These are phyloP conservation scores for Monilinia laxa DNA, from an alignment of 2,329 filamentous ascomycete species.

Conservation along the genomic window DNA sequence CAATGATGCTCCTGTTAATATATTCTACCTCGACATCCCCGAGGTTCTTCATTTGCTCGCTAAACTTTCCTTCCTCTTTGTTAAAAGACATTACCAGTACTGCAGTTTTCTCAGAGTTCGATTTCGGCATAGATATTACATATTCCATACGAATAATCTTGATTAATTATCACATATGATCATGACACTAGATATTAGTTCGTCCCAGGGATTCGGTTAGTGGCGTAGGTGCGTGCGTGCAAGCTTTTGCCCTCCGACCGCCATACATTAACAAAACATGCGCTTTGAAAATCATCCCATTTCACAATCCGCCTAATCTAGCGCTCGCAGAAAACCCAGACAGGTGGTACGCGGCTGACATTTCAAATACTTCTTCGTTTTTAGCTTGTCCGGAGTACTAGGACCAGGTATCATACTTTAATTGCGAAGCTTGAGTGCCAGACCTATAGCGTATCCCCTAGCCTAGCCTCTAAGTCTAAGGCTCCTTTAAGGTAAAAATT, in stretches of 20 bases:
- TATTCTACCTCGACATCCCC: no score
- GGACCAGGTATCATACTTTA: not conserved
- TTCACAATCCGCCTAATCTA: not conserved
- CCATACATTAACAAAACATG: not conserved
- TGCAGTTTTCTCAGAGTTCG: no score
- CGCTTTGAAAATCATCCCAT: not conserved
- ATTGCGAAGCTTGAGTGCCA: not conserved
- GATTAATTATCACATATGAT: not conserved
- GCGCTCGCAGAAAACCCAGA: not conserved
- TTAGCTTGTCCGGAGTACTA: not conserved
- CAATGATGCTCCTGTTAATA: no score
- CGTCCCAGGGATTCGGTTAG: not conserved
- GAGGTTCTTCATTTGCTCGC: no score
- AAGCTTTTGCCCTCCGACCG: not conserved
- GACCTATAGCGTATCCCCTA: not conserved
- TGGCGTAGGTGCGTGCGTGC: not conserved
- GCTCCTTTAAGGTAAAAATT: not conserved
- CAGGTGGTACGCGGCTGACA: not conserved
- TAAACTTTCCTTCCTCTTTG: not conserved
- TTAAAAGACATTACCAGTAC: no score
- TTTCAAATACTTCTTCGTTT: not conserved
- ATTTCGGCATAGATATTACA: not conserved
- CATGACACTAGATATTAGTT: not conserved
- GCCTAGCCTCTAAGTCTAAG: not conserved
- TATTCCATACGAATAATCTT: not conserved